Evolutionary conservation across 352 stramenopile species (phyloP), one percentile per base, ranked within the genome.

Genomic region (Phytophthora constricta): DNA sequence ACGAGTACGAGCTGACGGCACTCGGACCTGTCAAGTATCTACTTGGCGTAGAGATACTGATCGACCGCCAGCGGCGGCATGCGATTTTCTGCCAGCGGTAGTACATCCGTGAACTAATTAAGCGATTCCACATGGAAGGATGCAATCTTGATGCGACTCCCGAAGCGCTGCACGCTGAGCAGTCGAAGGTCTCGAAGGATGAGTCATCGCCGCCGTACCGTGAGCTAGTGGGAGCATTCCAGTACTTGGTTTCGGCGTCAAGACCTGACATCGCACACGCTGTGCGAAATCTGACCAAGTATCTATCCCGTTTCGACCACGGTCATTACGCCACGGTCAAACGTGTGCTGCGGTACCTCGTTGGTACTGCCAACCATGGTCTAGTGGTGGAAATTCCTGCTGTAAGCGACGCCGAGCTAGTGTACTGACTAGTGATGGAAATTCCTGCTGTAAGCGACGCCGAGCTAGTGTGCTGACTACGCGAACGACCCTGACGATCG

Each of bases 1-100:
- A 14, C 1, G 5, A 54, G 8, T 72, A 67, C 20, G 31, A 62
- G 13, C 19, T 77, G 1, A 73, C 58, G 0, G 49, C 31, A 1
- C 42, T 72, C 10, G 69, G 58, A 11, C 22, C 16, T 42, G 62
- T 64, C 9, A 68, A 69, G n/a, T 65, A 50, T 14, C n/a, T 76
- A 0, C 45, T 64, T 1, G 57, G 46, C 11, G 57, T 51, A 1
- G 47, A 58, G 14, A 53, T 58, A n/a, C 14, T 43, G 7, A 58
- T 76, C 10, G 48, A 71, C 59, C 31, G 31, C 20, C 2, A 14
- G 54, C 0, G 62, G 52, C 20, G 47, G 49, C 1, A 48, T 62
- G 25, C 56, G 46, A 19, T 51, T 23, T 43, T 58, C 37, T 17
- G 58, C 34, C 46, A 43, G 37, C 41, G 37, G 8, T 55, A 62